Evolutionary conservation across 164 flowering plant genomes (phyloP), one percentile per base, ranked within the genome.

Genomic region (Buxus sempervirens): DNA sequence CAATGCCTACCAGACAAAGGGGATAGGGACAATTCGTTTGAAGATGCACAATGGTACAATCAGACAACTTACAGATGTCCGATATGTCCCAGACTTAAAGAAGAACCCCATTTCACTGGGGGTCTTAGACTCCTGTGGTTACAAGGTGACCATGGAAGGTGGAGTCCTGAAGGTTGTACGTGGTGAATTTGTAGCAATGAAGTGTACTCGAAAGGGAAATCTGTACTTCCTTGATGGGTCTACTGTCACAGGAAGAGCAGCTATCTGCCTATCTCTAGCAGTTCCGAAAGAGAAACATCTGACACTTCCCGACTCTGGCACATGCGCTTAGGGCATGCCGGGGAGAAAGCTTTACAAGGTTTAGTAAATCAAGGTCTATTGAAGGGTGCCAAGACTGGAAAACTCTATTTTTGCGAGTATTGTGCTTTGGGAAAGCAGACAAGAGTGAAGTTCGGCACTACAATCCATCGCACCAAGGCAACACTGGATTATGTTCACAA

Each of bases 281-380:
- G 9, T 12, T 13, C 45, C 12, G 28, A 58, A 9, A 60, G 51
- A 0, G 21, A 28, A 8, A 26, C 20, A 0, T 9, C 28, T 57
- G 32, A 72, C 0, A 23, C 65, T 9, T 26, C 70, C 19, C 53
- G 54, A 15, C 32, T 54, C 13, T 67, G 76, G 66, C 75, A 67
- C 41, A 72, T 72, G 75, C 25, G 56, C 27, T 19, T 71, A 9
- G 57, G 62, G 54, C 73, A 64, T 70, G 54, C 73, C 9, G 63
- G 68, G 2, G 68, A 64, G 19, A 71, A 71, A 19, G 24, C 63
- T 7, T 63, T 71, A 49, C 24, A 71, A 63, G 27, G 55, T 3
- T 26, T 71, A 24, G 16, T 57, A 8, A 12, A 21, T 15, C 63
- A 66, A 66, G 41, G 69, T 4, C 36, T 72, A 18, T n/a, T 72